These are phyloP conservation scores for Pyrenula massariospora DNA, from an alignment of 495 filamentous ascomycete species.

Conservation along the genomic window DNA sequence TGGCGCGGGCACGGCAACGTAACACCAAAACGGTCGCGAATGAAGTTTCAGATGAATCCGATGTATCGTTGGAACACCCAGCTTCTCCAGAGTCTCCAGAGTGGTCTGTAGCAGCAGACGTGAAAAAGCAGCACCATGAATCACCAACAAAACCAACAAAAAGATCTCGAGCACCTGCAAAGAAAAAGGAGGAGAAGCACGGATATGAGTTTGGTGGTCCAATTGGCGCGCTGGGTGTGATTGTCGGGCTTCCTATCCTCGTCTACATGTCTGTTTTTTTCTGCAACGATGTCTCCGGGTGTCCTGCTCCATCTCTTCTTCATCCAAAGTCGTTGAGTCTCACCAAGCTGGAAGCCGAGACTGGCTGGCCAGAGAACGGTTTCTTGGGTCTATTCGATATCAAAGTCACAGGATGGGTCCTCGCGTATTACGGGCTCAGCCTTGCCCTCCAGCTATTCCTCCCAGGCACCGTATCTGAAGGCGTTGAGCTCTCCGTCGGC, in stretches of 20 bases:
- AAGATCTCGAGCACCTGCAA: background rate
- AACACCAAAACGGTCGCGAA: background rate
- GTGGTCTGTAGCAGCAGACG: background rate
- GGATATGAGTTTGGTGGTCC: slow-evolving; percentile 82
- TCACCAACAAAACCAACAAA: background rate
- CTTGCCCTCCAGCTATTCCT: slow-evolving; percentile 64
- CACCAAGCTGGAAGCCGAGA: slow-evolving; percentile 59
- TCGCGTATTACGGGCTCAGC: slow-evolving; percentile 73
- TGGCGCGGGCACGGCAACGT: background rate
- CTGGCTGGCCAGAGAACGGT: slow-evolving; percentile 65
- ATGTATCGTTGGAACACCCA: background rate
- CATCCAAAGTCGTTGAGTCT: slow-evolving; percentile 59
- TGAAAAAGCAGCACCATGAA: background rate
- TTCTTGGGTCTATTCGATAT: slow-evolving; percentile 47
- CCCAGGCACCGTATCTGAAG: slow-evolving; percentile 61
- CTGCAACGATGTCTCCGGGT: slow-evolving; percentile 88
- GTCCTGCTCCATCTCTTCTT: slow-evolving; percentile 77
- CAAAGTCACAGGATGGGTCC: slow-evolving; percentile 48
- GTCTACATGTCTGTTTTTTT: slow-evolving; percentile 68
- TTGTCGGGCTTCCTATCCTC: slow-evolving; percentile 62
- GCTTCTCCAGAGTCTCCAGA: background rate
- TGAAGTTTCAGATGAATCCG: background rate
- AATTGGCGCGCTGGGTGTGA: slow-evolving; percentile 60
- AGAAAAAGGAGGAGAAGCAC: slow-evolving; percentile 24
- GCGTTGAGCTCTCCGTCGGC: slow-evolving; percentile 57